These are phyloP conservation scores for Lentinus brumalis DNA, from an alignment of 768 basidiomycete species.

Conservation along the genomic window DNA sequence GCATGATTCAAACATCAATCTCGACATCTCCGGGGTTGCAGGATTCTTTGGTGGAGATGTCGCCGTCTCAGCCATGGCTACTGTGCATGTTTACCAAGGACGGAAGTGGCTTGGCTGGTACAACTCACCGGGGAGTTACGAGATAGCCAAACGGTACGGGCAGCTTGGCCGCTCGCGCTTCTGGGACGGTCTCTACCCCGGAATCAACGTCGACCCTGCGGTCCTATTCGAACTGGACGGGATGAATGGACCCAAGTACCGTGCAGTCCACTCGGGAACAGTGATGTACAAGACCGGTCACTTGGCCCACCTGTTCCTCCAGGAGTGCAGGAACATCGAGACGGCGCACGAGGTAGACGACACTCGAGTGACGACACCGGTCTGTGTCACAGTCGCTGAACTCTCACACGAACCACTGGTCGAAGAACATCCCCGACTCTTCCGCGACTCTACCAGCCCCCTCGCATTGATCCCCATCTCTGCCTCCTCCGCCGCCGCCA, in stretches of 20 bases:
- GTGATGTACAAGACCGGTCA: constrained; percentile 15
- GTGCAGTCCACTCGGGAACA: constrained; percentile 15
- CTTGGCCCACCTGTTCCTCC: constrained; percentile 9
- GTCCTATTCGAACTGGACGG: constrained; percentile 18
- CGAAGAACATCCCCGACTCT: constrained; percentile 5
- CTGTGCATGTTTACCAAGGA: constrained; percentile 17
- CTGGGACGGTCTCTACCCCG: constrained; percentile 21
- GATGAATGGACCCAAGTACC: constrained; percentile 9
- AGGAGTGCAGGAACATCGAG: constrained; percentile 11
- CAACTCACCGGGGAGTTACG: constrained; percentile 18
- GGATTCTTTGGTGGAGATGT: constrained; percentile 20
- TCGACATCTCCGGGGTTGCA: constrained; percentile 17
- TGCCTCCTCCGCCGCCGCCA: constrained; percentile 6
- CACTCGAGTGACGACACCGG: constrained; percentile 1
- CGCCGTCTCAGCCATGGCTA: constrained; percentile 16
- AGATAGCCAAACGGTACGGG: constrained; percentile 19
- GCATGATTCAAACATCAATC: constrained; percentile 10
- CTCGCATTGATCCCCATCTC: constrained; percentile 13
- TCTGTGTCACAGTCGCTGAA: constrained; percentile 7
- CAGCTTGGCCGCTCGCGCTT: constrained; percentile 17
- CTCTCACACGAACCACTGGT: background rate
- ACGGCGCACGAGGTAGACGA: background rate
- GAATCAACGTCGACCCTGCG: constrained; percentile 17
- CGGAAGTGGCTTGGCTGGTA: constrained; percentile 21
- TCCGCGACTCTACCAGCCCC: constrained; percentile 9